Evolutionary conservation across 2,329 filamentous ascomycete species (phyloP).

Genomic region (Talaromyces sp.): DNA sequence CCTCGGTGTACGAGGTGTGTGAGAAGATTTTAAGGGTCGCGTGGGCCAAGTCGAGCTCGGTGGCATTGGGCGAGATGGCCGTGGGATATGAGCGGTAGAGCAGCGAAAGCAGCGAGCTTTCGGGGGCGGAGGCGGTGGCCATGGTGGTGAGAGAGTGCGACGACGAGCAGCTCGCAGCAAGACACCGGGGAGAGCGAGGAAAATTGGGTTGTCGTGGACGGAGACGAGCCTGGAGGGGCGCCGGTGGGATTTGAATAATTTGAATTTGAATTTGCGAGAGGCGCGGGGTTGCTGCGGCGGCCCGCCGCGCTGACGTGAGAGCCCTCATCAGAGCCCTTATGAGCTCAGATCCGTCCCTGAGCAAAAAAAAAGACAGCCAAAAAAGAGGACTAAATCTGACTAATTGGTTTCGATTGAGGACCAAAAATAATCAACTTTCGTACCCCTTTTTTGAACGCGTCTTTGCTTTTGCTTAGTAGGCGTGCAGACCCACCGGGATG

Average conservation of each 20-base stretch:
- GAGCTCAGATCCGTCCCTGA: slow-evolving; percentile 4
- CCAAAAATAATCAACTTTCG: neutral
- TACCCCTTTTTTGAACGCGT: neutral
- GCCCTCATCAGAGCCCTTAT: slow-evolving; percentile 12
- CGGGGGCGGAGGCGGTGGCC: slow-evolving; percentile 31
- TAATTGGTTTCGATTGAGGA: neutral
- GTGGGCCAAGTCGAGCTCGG: slow-evolving; percentile 39
- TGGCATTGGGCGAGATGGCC: slow-evolving; percentile 33
- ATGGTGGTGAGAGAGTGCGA: slow-evolving; percentile 13
- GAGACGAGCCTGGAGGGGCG: slow-evolving; percentile 8
- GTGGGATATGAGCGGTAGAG: slow-evolving; percentile 41
- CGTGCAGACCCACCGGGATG: neutral
- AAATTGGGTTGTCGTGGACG: neutral
- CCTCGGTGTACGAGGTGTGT: slow-evolving; percentile 64
- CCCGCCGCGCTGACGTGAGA: slow-evolving; percentile 8
- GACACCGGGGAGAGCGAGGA: neutral
- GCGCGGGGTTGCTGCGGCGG: slow-evolving; percentile 12
- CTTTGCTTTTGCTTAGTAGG: neutral
- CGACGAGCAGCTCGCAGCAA: neutral
- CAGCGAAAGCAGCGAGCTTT: slow-evolving; percentile 39
- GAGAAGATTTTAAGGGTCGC: slow-evolving; percentile 60
- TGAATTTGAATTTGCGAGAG: slow-evolving; percentile 1
- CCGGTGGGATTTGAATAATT: neutral
- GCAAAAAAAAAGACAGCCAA: neutral
- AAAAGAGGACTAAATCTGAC: neutral